Evolutionary conservation across 2,329 filamentous ascomycete species (phyloP).

Genomic region (Diplodia intermedia): DNA sequence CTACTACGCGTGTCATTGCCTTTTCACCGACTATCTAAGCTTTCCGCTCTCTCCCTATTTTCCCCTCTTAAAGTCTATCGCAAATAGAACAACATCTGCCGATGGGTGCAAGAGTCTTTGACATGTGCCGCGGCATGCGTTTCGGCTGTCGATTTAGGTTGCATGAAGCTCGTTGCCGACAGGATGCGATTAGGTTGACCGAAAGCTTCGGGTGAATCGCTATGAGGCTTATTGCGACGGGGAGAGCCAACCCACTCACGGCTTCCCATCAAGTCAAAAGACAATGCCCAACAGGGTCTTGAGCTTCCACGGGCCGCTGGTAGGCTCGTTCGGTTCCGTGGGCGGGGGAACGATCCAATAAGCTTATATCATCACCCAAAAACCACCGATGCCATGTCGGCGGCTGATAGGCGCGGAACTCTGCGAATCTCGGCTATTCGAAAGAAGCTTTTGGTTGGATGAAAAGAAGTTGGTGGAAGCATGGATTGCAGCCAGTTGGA

Average conservation of each 20-base stretch:
- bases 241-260: not conserved
- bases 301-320: not conserved
- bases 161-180: not conserved
- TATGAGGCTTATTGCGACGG: not conserved
- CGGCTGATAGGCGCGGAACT: not conserved
- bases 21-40: too few species aligned
- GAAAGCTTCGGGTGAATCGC: not conserved
- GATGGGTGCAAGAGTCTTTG: not conserved
- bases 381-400: not conserved
- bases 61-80: too few species aligned
- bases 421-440: not conserved
- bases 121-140: not conserved
- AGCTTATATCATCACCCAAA: slow-evolving; percentile 1
- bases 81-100: not conserved
- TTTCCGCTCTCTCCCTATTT: too few species aligned
- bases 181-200: not conserved
- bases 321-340: not conserved
- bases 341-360: not conserved
- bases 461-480: not conserved
- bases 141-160: not conserved
- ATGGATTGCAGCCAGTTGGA: not conserved
- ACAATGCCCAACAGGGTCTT: not conserved
- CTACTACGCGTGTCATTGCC: too few species aligned
- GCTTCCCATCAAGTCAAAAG: not conserved
- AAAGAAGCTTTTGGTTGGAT: not conserved